Evolutionary conservation across 1,284 basidiomycete genomes (phyloP).

Genomic region (Cryptococcus wingfieldii): DNA sequence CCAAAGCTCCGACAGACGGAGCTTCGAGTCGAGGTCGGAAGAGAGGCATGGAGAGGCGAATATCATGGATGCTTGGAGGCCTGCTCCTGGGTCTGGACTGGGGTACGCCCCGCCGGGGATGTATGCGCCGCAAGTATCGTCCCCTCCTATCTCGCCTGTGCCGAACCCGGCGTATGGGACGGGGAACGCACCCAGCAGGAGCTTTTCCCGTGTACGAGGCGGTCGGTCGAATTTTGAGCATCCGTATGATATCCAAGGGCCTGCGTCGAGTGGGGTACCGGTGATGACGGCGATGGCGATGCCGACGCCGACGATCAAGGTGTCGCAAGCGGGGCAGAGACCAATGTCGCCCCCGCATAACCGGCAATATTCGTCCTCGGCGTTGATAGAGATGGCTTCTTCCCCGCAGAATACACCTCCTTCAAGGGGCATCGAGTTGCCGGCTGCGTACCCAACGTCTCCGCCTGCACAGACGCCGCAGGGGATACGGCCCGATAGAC

Average conservation of each 20-base stretch:
- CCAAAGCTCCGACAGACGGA: constrained; percentile 1
- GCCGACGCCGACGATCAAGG: constrained; percentile 20
- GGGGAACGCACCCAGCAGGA: constrained; percentile 17
- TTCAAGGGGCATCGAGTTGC: constrained; percentile 8
- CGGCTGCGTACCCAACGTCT: constrained; percentile 3
- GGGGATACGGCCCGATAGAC: constrained; percentile 23
- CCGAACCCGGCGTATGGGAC: background rate
- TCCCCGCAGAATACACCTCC: constrained; percentile 4
- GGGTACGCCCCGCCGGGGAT: constrained; percentile 23
- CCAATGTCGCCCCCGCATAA: constrained; percentile 21
- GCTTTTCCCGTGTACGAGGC: constrained; percentile 45
- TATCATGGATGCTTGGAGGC: constrained; percentile 41
- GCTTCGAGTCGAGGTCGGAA: constrained; percentile 26
- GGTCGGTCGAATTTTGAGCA: constrained; percentile 36
- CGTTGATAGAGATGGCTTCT: constrained; percentile 22
- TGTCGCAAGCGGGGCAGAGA: constrained; percentile 17
- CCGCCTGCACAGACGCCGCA: constrained; percentile 4
- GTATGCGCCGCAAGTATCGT: constrained; percentile 9
- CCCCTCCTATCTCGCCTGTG: background rate
- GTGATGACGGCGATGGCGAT: background rate
- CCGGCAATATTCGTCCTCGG: constrained; percentile 28
- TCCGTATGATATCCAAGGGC: constrained; percentile 21
- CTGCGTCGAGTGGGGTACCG: background rate
- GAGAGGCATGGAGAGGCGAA: constrained; percentile 20
- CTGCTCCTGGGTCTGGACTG: constrained; percentile 6